Base-by-base conservation (phyloP, 2,329 filamentous ascomycete species). In the Orbilia oligospora region DNA sequence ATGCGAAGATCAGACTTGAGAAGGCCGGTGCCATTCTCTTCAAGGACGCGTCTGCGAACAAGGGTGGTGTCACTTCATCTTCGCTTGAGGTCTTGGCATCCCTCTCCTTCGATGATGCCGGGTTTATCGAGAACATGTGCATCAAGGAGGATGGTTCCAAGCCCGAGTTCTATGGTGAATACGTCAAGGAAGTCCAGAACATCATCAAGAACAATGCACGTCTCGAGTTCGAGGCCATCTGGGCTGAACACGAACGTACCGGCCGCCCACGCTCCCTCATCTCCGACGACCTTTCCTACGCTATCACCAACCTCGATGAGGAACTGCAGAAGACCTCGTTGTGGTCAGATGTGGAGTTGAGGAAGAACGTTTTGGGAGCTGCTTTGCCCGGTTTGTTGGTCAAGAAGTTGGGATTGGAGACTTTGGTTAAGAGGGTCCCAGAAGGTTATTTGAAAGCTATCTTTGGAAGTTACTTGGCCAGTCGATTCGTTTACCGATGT, bases 41-140 rank as follows among this genome's bases (percentile, higher is more conserved):
- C 91, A 99, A 99, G 87, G 96, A 99, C 85, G 96, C 96, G 4
- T 97, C 93, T 44, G 94, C 95, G 71, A 99, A 99, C 89, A 99
- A 99, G 88, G 96, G 96, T 81, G 96, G 96, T 84, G 96, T 99
- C 55, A 99, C 96, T 0, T 97, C 94, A 0, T 98, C 96, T 0
- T 98, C 96, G 0, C 90, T 98, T 36, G 96, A 99, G 83, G 96
- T 99, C 5, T 89, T 99, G 24, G 96, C 96, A 6, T 96, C 94
- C 14, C 88, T 99, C 72, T 96, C 94, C 48, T 98, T 99, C 83
- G 93, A 99, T 82, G 96, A 99, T 81, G 87, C 90, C 72, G 90
- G 91, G 80, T 99, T 99, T 86, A 89, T 92, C 66, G 88, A 94
- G 85, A 91, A 99, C 88, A 99, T 99, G 96, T 99, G 96, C 85